These are phyloP conservation scores for Suillus tomentosus DNA, from an alignment of 768 basidiomycete species.

Conservation along the genomic window DNA sequence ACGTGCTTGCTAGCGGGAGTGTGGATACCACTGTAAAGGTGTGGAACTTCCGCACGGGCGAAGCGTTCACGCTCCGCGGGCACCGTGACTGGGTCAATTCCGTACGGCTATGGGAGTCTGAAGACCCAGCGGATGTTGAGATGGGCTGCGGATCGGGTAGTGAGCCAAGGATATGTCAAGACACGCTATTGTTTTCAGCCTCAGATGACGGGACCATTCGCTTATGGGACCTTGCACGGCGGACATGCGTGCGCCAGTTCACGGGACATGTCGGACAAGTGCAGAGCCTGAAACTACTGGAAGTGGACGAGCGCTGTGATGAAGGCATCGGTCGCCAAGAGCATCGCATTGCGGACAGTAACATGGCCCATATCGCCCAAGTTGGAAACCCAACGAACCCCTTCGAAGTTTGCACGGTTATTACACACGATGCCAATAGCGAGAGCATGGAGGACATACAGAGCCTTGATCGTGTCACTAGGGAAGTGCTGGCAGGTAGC, in stretches of 20 bases:
- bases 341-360: conserved; percentile 18
- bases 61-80: conserved; percentile 89
- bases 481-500: conserved; percentile 11
- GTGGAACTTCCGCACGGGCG: conserved; percentile 90
- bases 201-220: conserved; percentile 94
- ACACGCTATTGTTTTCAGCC: conserved; percentile 97
- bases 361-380: conserved; percentile 20
- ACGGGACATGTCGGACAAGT: conserved; percentile 93
- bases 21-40: conserved; percentile 95
- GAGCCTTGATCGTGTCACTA: conserved; percentile 12
- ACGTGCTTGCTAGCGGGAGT: conserved; percentile 89
- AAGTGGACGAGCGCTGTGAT: conserved; percentile 55
- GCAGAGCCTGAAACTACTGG: conserved; percentile 82
- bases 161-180: conserved; percentile 57
- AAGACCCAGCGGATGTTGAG: conserved; percentile 14
- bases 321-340: conserved; percentile 22
- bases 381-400: conserved; percentile 16
- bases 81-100: conserved; percentile 97
- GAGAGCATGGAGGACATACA: conserved; percentile 20
- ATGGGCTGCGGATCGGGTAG: conserved; percentile 37
- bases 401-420: conserved; percentile 31
- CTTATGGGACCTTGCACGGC: conserved; percentile 86
- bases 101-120: conserved; percentile 86
- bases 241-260: conserved; percentile 83
- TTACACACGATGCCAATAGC: conserved; percentile 28